A percentile compares a stretch with the other conserved stretches of the same genome.
Conservation (phyloP, 495 filamentous ascomycete species). For the Penicillium canescens region DNA sequence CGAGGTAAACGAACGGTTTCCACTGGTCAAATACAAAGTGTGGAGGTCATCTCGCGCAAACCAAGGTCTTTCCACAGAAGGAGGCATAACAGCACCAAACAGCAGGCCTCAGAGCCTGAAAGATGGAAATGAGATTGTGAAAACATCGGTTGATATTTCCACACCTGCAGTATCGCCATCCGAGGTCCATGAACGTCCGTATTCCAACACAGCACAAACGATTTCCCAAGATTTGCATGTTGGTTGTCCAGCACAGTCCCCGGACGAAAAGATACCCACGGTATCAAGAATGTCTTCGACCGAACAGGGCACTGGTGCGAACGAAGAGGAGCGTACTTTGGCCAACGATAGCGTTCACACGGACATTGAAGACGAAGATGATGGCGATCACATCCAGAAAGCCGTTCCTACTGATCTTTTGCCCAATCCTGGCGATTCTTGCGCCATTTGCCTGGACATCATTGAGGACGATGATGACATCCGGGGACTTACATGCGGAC, state of each 20-base stretch:
- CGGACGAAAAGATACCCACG: conserved; percentile 22
- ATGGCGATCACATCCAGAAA: conserved; percentile 83
- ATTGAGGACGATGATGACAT: conserved; percentile 96
- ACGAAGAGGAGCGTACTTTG: conserved; percentile 17
- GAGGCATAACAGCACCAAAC: conserved; percentile 76
- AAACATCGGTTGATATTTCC: conserved; percentile 10
- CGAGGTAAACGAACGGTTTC: conserved; percentile 96
- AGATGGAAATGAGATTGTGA: conserved; percentile 12
- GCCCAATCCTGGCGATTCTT: conserved; percentile 86
- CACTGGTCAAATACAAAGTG: conserved; percentile 90
- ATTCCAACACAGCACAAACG: conserved; percentile 15
- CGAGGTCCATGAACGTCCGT: conserved; percentile 13
- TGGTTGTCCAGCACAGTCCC: conserved; percentile 1
- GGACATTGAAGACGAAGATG: conserved; percentile 62
- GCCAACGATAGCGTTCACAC: conserved; percentile 8
- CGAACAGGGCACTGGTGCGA: not conserved
- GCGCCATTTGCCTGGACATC: conserved; percentile 92
- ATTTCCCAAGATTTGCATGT: conserved; percentile 14
- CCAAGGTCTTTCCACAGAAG: conserved; percentile 79
- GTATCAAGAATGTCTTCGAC: not conserved
- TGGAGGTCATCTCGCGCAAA: conserved; percentile 85
- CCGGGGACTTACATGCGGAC: conserved; percentile 88
- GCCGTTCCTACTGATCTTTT: conserved; percentile 81
- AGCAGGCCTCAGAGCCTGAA: conserved; percentile 32
- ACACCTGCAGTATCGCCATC: conserved; percentile 9